Evolutionary conservation across 2,329 filamentous ascomycete species (phyloP).

Genomic region (Diatrype stigma): DNA sequence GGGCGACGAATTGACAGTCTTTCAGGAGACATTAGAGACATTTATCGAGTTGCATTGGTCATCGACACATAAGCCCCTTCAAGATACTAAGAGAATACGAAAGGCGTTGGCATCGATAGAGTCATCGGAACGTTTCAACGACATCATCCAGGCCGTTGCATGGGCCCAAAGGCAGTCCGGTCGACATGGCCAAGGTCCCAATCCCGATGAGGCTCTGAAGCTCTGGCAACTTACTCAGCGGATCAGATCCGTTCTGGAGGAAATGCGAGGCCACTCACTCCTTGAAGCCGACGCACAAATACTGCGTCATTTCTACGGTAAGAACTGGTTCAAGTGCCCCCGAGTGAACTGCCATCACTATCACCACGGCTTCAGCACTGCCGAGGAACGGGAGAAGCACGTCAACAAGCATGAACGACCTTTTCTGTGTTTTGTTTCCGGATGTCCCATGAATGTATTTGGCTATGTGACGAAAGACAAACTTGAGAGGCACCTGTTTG

Average conservation of each 20-base stretch:
- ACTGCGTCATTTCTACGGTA: slow-evolving; percentile 9
- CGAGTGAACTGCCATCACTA: slow-evolving; percentile 33
- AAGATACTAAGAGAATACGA: slow-evolving; percentile 7
- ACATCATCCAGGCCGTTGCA: slow-evolving; percentile 10
- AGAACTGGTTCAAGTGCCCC: slow-evolving; percentile 15
- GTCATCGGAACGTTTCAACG: slow-evolving; percentile 6
- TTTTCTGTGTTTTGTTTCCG: slow-evolving; percentile 28
- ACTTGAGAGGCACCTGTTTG: slow-evolving; percentile 27
- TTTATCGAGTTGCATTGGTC: slow-evolving; percentile 18
- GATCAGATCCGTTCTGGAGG: slow-evolving; percentile 20
- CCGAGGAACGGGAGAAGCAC: slow-evolving; percentile 27
- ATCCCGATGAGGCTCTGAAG: slow-evolving; percentile 11
- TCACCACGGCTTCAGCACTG: slow-evolving; percentile 32
- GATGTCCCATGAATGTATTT: slow-evolving; percentile 27
- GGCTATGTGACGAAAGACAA: slow-evolving; percentile 31
- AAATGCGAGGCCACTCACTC: slow-evolving; percentile 1
- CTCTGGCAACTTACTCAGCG: slow-evolving; percentile 8
- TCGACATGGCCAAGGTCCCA: slow-evolving; percentile 8
- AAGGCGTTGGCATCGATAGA: slow-evolving; percentile 2
- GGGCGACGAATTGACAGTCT: slow-evolving; percentile 6
- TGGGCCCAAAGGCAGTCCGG: slow-evolving; percentile 14
- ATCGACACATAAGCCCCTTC: slow-evolving; percentile 3
- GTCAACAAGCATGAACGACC: slow-evolving; percentile 31
- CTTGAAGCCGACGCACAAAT: slow-evolving; percentile 24
- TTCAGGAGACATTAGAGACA: slow-evolving; percentile 12